A percentile compares a stretch with the other conserved stretches of the same genome.
These are phyloP conservation scores for Zygoascus hellenicus DNA, from an alignment of 1,139 yeast species.

Conservation along the genomic window DNA sequence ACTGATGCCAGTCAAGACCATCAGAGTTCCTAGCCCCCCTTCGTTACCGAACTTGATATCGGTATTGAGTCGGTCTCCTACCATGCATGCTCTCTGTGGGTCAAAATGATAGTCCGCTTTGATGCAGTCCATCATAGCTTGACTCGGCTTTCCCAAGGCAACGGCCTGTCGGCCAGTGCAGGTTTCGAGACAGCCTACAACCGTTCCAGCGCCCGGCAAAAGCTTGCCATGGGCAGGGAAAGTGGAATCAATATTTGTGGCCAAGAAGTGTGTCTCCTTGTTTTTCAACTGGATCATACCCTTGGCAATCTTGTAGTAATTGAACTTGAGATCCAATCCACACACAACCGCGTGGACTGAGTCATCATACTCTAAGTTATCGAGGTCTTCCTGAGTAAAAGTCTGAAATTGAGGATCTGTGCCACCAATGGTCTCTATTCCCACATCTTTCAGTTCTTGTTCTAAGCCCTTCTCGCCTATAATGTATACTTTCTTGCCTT, in stretches of 20 bases:
- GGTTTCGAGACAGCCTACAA: constrained; percentile 70
- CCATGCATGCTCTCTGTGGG: constrained; percentile 72
- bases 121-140: constrained; percentile 86
- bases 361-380: constrained; percentile 48
- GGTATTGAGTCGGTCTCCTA: constrained; percentile 92
- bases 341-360: constrained; percentile 83
- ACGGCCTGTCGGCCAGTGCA: constrained; percentile 72
- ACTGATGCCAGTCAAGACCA: constrained; percentile 90
- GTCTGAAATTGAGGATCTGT: constrained; percentile 39
- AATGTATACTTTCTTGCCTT: constrained; percentile 74
- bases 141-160: constrained; percentile 89
- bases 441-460: constrained; percentile 61
- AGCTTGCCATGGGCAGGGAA: constrained; percentile 83
- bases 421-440: constrained; percentile 72
- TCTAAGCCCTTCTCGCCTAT: constrained; percentile 80
- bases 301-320: constrained; percentile 73
- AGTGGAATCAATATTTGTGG: constrained; percentile 94
- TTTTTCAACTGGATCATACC: constrained; percentile 76
- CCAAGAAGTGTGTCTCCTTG: constrained; percentile 68
- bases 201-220: constrained; percentile 93
- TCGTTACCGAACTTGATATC: constrained; percentile 88
- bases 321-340: constrained; percentile 71
- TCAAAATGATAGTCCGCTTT: constrained; percentile 59
- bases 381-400: constrained; percentile 32
- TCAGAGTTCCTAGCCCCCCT: constrained; percentile 76